Evolutionary conservation across 192 early-diverging fungal genomes (phyloP).

Genomic region (Backusella parvicylindrica): DNA sequence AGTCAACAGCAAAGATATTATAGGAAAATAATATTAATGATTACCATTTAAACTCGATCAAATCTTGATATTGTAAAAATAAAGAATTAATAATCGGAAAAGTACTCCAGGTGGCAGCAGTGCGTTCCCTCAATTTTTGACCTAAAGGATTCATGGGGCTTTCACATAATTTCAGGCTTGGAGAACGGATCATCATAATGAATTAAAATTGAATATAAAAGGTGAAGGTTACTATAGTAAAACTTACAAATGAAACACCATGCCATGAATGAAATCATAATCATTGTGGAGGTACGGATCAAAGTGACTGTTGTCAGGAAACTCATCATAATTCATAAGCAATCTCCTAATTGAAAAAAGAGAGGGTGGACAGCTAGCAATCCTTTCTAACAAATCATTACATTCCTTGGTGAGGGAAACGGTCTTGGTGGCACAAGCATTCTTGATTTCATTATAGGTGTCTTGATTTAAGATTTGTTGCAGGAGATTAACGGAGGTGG

Average conservation of each 20-base stretch:
- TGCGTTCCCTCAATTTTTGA: not conserved
- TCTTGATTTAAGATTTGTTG: not conserved
- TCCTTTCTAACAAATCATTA: not conserved
- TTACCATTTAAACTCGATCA: not conserved
- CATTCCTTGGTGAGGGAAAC: not conserved
- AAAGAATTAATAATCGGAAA: not conserved
- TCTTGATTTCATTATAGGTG: not conserved
- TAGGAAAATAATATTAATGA: not conserved
- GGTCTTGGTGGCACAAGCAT: not conserved
- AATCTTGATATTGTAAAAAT: not conserved
- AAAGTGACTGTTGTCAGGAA: not conserved
- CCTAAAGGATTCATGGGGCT: not conserved
- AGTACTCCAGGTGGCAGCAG: not conserved
- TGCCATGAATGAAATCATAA: slow-evolving; percentile 5
- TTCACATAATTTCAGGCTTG: slow-evolving; percentile 1
- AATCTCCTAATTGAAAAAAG: not conserved
- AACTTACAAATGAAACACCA: not conserved
- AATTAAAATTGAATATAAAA: slow-evolving; percentile 5
- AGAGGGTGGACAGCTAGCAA: not conserved
- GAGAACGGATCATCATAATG: not conserved
- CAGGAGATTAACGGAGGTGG: not conserved
- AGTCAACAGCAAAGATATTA: slow-evolving; percentile 1
- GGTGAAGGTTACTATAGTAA: slow-evolving; percentile 1
- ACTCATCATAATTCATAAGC: not conserved
- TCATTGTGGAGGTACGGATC: not conserved